Conservation (phyloP, 83 land plant species). For the Larix sibirica region DNA sequence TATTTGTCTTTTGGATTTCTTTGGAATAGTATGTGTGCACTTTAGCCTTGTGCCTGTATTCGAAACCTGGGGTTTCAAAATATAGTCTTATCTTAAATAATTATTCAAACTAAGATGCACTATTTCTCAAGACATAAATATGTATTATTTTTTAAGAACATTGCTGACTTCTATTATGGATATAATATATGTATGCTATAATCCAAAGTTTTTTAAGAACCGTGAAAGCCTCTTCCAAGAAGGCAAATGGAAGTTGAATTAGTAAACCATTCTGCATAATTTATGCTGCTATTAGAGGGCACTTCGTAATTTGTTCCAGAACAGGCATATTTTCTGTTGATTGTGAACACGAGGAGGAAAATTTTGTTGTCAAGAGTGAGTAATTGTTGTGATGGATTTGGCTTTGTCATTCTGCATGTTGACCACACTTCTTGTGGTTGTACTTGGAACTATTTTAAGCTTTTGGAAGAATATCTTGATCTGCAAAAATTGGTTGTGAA, state of each 20-base stretch:
- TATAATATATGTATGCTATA: neutral
- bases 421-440: neutral
- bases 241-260: neutral
- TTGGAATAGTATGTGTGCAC: neutral
- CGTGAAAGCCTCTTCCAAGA: neutral
- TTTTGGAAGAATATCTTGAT: neutral
- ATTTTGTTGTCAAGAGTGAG: neutral
- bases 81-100: neutral
- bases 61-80: neutral
- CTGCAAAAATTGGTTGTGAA: neutral
- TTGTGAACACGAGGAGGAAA: neutral
- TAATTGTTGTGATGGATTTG: neutral
- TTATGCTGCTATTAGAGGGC: neutral
- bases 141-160: neutral
- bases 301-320: neutral
- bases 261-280: neutral
- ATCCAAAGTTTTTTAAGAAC: neutral
- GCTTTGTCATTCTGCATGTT: neutral
- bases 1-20: neutral
- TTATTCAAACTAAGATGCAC: neutral
- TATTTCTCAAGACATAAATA: neutral
- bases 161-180: neutral
- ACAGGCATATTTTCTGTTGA: neutral
- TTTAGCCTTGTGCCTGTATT: neutral
- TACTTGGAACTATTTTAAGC: neutral